These are phyloP conservation scores for Cryptococcus amylolentus DNA, from an alignment of 1,284 basidiomycete species.

Conservation along the genomic window DNA sequence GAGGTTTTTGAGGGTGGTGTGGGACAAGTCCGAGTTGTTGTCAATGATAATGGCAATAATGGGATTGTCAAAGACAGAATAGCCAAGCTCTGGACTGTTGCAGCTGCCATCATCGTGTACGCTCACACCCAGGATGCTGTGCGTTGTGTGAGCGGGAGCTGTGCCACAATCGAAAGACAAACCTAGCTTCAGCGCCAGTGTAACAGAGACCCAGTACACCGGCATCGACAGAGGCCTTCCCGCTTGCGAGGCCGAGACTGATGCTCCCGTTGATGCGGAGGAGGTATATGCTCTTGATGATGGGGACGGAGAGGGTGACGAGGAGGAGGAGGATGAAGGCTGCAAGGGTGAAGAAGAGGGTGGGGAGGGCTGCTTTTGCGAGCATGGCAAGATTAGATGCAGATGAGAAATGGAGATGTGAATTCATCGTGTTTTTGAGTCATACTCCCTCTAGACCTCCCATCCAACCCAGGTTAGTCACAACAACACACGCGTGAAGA, in stretches of 20 bases:
- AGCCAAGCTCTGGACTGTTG: constrained; percentile 30
- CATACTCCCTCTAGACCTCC: no score
- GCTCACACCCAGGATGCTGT: constrained; percentile 17
- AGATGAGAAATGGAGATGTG: neutral
- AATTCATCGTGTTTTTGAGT: neutral
- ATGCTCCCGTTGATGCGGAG: constrained; percentile 51
- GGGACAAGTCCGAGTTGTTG: constrained; percentile 1
- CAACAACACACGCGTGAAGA: no score
- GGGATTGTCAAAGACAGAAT: constrained; percentile 24
- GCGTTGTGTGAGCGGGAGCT: neutral
- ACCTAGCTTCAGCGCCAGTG: constrained; percentile 19
- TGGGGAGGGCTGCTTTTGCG: constrained; percentile 39
- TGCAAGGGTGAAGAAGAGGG: constrained; percentile 47
- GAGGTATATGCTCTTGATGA: constrained; percentile 68
- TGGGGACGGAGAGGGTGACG: constrained; percentile 67
- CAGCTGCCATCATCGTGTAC: constrained; percentile 23
- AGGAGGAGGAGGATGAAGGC: constrained; percentile 69
- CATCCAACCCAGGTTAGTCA: no score
- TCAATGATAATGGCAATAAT: constrained; percentile 16
- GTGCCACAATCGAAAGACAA: neutral
- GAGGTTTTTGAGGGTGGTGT: constrained; percentile 16
- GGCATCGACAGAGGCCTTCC: constrained; percentile 17
- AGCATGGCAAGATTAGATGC: constrained; percentile 18
- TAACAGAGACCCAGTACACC: constrained; percentile 41
- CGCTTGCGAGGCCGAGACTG: neutral